Evolutionary conservation across 495 filamentous ascomycete genomes (phyloP), one percentile per base, ranked within the genome.

Genomic region (Wilcoxina mikolae): DNA sequence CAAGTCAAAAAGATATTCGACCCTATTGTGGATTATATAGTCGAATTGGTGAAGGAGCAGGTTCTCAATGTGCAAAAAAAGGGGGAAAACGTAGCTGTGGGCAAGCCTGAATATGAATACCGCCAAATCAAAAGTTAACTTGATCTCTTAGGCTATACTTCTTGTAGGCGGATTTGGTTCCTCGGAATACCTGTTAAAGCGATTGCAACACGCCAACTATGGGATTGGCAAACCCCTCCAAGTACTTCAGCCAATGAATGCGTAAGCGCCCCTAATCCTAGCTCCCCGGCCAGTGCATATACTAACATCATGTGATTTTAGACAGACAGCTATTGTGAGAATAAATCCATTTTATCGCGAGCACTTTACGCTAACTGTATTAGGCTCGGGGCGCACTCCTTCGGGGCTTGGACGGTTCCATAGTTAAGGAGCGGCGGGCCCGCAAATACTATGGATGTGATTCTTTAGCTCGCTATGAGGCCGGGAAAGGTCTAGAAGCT

Each of bases 131-230:
- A n/a, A n/a, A n/a, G n/a, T n/a, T n/a, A n/a, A n/a, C n/a, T n/a
- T n/a, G n/a, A n/a, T n/a, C n/a, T n/a, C n/a, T n/a, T n/a, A 73
- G 57, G 74, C 78, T 0, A 78, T 85, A 28, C 68, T 85, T 12
- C 72, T 85, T 0, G 82, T 85, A 15, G 82, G 82, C 3, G 82
- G 82, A 0, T 81, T 84, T 55, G 82, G 82, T 17, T 71, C 75
- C 35, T 81, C 75, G 18, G 76, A 74, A 57, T 85, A 83, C 64
- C 72, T 85, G 47, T 78, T 75, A 56, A 72, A 74, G 58, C 70
- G 76, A 0, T 64, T 86, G 49, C 68, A 73, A 51, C 59, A 63
- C 20, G 49, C 61, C 3, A 64, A 68, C n/a, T 65, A 71, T 12
- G 60, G 70, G 20, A 46, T 41, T 26, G 28, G 51, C 2, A 52